These are phyloP conservation scores for Perkinsela sp. DNA, from an alignment of 208 protist species.

Conservation along the genomic window DNA sequence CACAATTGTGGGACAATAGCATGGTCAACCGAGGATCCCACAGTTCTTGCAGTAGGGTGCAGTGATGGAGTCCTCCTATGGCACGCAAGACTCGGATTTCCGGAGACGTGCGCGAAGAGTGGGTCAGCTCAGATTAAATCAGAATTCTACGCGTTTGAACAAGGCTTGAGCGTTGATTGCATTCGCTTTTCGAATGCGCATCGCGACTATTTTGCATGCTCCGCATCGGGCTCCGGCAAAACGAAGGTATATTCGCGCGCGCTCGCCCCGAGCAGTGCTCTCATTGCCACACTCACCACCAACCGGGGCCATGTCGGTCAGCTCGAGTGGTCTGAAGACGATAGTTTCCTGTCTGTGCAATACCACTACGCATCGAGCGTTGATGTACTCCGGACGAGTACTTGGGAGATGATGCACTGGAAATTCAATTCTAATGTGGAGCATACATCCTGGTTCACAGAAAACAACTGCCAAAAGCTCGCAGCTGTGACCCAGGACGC, in stretches of 20 bases:
- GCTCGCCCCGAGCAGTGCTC: background rate
- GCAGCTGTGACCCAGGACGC: background rate
- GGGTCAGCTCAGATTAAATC: background rate
- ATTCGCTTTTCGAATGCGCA: background rate
- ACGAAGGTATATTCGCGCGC: background rate
- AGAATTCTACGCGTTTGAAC: background rate
- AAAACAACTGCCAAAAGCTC: background rate
- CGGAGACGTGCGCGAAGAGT: background rate
- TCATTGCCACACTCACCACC: background rate
- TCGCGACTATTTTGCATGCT: background rate
- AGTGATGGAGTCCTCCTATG: background rate
- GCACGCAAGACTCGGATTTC: background rate
- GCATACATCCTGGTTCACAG: background rate
- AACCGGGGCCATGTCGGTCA: background rate
- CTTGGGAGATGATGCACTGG: background rate
- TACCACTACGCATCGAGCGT: background rate
- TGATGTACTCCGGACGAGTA: background rate
- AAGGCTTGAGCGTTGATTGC: background rate
- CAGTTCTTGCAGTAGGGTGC: background rate
- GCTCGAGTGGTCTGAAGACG: background rate
- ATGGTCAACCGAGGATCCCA: background rate
- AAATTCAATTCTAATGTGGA: background rate
- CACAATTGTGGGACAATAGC: background rate
- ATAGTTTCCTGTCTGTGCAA: background rate
- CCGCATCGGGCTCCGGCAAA: background rate